phyloP scores from a whole-genome alignment of 2,329 filamentous ascomycete genomes.

The Myriosclerotinia curreyana region DNA sequence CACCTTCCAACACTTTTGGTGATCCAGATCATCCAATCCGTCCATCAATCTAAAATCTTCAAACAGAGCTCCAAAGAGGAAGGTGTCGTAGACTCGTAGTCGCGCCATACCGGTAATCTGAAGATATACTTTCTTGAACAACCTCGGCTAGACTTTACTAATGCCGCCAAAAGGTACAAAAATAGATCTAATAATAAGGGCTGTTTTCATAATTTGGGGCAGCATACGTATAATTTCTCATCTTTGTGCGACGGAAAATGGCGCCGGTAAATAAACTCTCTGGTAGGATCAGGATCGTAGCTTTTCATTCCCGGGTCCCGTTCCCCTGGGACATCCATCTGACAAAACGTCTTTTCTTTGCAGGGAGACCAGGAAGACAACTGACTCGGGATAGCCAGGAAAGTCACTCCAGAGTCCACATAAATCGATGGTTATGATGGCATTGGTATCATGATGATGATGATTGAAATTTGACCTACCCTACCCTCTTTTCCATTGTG shows the following conservation, averaged over 20 bases:
- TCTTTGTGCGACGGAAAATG: background rate
- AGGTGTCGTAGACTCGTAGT: background rate
- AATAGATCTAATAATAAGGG: too few species aligned
- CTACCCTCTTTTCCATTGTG: too few species aligned
- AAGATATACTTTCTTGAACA: background rate
- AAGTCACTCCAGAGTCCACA: constrained; percentile 19
- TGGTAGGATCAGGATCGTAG: constrained; percentile 7
- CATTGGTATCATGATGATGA: too few species aligned
- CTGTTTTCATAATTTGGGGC: too few species aligned
- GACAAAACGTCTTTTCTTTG: constrained; percentile 7
- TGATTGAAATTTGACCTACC: too few species aligned
- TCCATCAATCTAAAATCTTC: background rate
- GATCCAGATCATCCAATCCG: background rate
- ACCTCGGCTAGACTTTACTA: background rate
- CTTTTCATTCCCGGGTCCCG: constrained; percentile 13
- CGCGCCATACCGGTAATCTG: background rate
- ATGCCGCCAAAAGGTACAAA: too few species aligned
- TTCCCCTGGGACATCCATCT: constrained; percentile 14
- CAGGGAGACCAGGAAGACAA: constrained; percentile 13
- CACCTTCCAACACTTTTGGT: background rate
- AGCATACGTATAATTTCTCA: background rate
- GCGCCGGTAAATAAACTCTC: constrained; percentile 4
- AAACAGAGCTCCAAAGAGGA: background rate
- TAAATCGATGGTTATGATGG: constrained; percentile 14
- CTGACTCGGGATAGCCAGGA: constrained; percentile 7